Percentiles rank a stretch among this genome's conserved stretches.
Evolutionary conservation across 1,284 basidiomycete genomes (phyloP).

Genomic region (Spongiforma sp.): DNA sequence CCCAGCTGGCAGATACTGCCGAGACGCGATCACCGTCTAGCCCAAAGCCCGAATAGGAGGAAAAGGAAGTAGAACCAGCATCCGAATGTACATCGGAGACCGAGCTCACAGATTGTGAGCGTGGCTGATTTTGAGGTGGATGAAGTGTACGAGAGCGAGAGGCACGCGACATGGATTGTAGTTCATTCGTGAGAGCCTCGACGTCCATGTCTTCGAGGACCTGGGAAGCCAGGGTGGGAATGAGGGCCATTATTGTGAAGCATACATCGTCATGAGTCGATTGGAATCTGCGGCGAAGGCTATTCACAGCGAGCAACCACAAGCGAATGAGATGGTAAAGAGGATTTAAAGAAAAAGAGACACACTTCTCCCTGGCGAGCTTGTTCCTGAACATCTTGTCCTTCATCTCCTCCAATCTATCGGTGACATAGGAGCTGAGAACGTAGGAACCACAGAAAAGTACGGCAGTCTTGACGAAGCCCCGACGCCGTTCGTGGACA

Average conservation of each 20-base stretch:
- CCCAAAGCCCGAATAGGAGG: conserved; percentile 31
- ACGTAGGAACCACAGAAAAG: conserved; percentile 72
- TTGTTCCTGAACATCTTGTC: conserved; percentile 68
- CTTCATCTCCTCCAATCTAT: conserved; percentile 75
- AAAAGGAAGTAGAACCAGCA: conserved; percentile 48
- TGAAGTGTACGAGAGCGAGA: conserved; percentile 28
- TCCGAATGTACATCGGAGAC: conserved; percentile 59
- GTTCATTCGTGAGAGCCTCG: conserved; percentile 75
- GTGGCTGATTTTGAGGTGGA: conserved; percentile 24
- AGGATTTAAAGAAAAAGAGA: conserved; percentile 21
- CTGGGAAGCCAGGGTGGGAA: conserved; percentile 78
- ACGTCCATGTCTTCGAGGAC: conserved; percentile 84
- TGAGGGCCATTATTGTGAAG: conserved; percentile 81
- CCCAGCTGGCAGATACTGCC: conserved; percentile 55
- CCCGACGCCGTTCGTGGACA: conserved; percentile 53
- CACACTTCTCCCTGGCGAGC: conserved; percentile 77
- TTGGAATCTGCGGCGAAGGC: conserved; percentile 77
- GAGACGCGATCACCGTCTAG: conserved; percentile 36
- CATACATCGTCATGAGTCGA: conserved; percentile 85
- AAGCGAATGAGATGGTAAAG: conserved; percentile 8
- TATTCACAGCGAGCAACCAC: conserved; percentile 36
- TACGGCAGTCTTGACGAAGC: conserved; percentile 49
- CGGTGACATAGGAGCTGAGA: conserved; percentile 66
- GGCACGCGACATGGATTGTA: conserved; percentile 47
- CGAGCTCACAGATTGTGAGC: conserved; percentile 38